A percentile compares a stretch with the other conserved stretches of the same genome.
These are phyloP conservation scores for Plantago ovata DNA, from an alignment of 257 asterid species.

Conservation along the genomic window DNA sequence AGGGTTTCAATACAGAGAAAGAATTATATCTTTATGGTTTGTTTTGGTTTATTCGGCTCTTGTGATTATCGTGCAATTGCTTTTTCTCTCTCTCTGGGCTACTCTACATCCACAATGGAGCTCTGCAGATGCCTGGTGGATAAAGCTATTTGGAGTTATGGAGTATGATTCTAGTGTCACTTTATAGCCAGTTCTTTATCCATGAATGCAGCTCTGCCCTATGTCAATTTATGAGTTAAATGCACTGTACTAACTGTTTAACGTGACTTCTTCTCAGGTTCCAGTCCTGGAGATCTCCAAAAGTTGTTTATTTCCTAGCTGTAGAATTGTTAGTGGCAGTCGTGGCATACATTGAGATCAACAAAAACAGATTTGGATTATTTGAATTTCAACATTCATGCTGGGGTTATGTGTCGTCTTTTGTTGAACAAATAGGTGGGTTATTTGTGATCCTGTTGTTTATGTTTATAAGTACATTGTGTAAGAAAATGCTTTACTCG, in stretches of 20 bases:
- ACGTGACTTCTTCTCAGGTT: conserved; percentile 46
- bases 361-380: conserved; percentile 44
- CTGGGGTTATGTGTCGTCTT: conserved; percentile 61
- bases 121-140: conserved; percentile 67
- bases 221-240: not conserved
- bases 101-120: conserved; percentile 43
- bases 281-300: conserved; percentile 60
- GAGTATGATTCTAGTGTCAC: conserved; percentile 37
- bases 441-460: conserved; percentile 20
- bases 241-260: conserved; percentile 2
- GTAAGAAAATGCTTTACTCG: not conserved
- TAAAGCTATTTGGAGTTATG: conserved; percentile 65
- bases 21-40: conserved; percentile 57
- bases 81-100: conserved; percentile 44
- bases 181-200: no score
- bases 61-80: conserved; percentile 46
- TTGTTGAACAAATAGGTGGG: conserved; percentile 75
- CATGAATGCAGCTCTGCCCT: conserved; percentile 1
- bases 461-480: not conserved
- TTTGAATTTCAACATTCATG: conserved; percentile 50
- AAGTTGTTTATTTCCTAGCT: conserved; percentile 45
- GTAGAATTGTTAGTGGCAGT: conserved; percentile 53
- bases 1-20: conserved; percentile 63
- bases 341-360: conserved; percentile 56
- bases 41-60: conserved; percentile 47